Base-by-base conservation (phyloP, 257 asterid species). In the Craterostigma plantagineum region DNA sequence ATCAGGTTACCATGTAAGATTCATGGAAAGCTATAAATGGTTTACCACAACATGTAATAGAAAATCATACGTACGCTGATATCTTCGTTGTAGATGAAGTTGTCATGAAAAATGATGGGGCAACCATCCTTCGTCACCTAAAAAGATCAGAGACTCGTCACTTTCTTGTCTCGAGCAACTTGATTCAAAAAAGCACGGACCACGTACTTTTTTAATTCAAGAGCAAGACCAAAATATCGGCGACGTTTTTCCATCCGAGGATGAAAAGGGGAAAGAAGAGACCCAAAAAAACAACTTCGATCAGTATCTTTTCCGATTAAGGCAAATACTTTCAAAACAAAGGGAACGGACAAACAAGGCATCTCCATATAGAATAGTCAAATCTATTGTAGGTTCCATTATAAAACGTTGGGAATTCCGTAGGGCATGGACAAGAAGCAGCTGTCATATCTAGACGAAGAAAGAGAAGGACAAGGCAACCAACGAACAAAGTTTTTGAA, bases 41-140 rank as follows among this genome's bases (percentile, higher is more conserved):
- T n/a, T n/a, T n/a, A n/a, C n/a, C 40, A 9, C 11, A 36, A n/a
- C n/a, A n/a, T n/a, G n/a, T n/a, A n/a, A n/a, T n/a, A 36, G 8
- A 36, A 36, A 8, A 2, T 36, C 8, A 9, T 12, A 13, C 14
- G 8, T 12, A 12, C 40, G 30, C 9, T 11, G 18, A n/a, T 61
- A 11, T 83, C 76, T 56, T 77, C 66, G 5, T 84, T 72, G 60
- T 74, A 60, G 61, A 90, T 80, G 71, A 75, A 77, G 76, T 90
- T 69, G 71, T 90, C 99, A 60, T 90, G 99, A 54, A 90, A 90
- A 50, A 90, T 64, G 60, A 90, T 62, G 34, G 99, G 95, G 74
- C 75, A 75, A 48, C 72, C 91, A 69, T 90, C 99, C 43, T 55
- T 72, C 1, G 95, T 90, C 42, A 90, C 99, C 95, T 87, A 70